Conservation (phyloP, 148 eudicot species). For the Chenopodium quinoa region DNA sequence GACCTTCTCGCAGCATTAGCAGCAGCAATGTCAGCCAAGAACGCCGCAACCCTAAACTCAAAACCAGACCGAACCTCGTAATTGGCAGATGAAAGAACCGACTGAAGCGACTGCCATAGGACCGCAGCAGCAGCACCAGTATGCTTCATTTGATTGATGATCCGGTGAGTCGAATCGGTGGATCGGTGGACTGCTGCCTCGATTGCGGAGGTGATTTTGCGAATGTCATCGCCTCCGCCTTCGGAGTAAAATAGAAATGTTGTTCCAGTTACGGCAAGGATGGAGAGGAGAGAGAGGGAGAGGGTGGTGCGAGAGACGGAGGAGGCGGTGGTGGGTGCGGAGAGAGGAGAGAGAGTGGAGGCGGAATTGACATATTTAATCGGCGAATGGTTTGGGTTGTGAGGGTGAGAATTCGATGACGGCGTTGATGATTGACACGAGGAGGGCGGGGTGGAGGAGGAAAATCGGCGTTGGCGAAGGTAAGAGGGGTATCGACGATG, state of each 20-base stretch:
- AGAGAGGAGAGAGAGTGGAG: conserved; percentile 12
- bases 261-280: conserved; percentile 32
- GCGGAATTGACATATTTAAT: neutral
- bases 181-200: conserved; percentile 42
- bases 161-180: conserved; percentile 35
- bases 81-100: conserved; percentile 75
- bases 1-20: conserved; percentile 68
- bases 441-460: neutral
- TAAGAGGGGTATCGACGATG: neutral
- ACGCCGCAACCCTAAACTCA: conserved; percentile 85
- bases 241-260: conserved; percentile 27
- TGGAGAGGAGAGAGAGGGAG: conserved; percentile 16
- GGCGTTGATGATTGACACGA: neutral
- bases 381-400: neutral
- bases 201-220: conserved; percentile 29
- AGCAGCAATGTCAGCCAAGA: conserved; percentile 90
- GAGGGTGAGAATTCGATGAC: neutral
- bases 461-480: neutral
- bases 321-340: neutral
- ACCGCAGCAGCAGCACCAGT: conserved; percentile 79
- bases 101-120: conserved; percentile 66
- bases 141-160: conserved; percentile 53
- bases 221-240: neutral
- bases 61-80: conserved; percentile 83
- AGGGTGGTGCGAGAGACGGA: neutral